Conservation (phyloP, 345 rosid genomes). For the Isatis tinctoria region DNA sequence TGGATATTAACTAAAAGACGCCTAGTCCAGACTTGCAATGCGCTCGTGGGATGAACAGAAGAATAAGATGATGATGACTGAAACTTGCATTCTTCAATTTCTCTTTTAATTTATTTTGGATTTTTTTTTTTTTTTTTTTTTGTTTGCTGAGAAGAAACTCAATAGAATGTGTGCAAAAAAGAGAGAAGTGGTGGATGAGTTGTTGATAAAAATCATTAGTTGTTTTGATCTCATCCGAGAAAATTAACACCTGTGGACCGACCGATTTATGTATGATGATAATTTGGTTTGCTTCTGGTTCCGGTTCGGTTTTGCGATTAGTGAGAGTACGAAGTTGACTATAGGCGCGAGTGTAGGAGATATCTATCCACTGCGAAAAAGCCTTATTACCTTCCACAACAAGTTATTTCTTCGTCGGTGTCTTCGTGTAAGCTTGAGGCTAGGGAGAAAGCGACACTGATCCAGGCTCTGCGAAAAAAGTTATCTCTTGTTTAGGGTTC, state of each 20-base stretch:
- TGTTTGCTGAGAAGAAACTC: conserved; percentile 1
- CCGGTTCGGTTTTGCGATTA: neutral
- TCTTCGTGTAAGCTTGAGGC: neutral
- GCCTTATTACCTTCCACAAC: conserved; percentile 15
- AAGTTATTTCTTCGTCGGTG: neutral
- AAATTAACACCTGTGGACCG: neutral
- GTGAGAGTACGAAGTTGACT: neutral
- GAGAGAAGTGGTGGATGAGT: neutral
- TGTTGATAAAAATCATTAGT: too few relatives aligned
- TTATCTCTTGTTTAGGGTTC: neutral
- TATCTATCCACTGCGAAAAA: neutral
- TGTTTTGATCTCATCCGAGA: neutral
- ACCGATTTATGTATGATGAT: neutral
- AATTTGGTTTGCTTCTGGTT: neutral
- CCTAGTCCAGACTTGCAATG: neutral
- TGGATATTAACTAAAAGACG: conserved; percentile 30
- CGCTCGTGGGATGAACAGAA: neutral
- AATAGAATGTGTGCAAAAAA: neutral
- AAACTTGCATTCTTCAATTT: conserved; percentile 6
- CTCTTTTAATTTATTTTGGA: neutral
- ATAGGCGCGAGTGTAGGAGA: conserved; percentile 16
- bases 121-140: conserved; percentile 6
- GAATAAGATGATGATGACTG: conserved; percentile 2
- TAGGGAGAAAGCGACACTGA: neutral
- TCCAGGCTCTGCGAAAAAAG: neutral